Evolutionary conservation across 2,329 filamentous ascomycete species (phyloP).

Genomic region (Paramyrothecium roridum): DNA sequence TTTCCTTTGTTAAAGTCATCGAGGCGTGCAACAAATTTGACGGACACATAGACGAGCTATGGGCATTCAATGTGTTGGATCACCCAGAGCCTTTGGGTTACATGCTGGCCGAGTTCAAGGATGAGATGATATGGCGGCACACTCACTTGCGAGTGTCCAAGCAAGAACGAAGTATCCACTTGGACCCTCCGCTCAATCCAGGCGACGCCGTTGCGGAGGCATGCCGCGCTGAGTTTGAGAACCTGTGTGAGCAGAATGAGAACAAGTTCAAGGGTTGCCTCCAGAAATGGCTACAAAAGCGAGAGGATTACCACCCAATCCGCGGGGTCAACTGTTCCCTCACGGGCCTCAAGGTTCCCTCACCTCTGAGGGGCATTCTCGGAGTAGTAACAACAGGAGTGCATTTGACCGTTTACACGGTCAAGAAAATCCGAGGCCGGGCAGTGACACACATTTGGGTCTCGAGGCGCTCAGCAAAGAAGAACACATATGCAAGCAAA

Average conservation of each 20-base stretch:
- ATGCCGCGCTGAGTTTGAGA: background rate
- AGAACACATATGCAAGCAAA: constrained; percentile 27
- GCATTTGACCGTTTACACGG: constrained; percentile 32
- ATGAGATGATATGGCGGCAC: constrained; percentile 14
- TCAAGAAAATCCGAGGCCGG: constrained; percentile 14
- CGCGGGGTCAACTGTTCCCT: constrained; percentile 15
- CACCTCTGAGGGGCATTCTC: constrained; percentile 28
- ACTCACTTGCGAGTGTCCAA: constrained; percentile 13
- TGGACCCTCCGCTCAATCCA: background rate
- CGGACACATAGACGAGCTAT: constrained; percentile 11
- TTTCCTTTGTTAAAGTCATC: constrained; percentile 16
- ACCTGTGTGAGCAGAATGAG: background rate
- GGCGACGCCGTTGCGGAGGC: background rate
- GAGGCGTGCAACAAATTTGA: constrained; percentile 21
- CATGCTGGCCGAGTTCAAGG: constrained; percentile 16
- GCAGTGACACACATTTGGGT: constrained; percentile 27
- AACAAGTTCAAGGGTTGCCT: background rate
- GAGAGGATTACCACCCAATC: constrained; percentile 20
- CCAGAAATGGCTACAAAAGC: background rate
- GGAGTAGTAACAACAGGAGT: constrained; percentile 32
- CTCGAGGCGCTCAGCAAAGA: constrained; percentile 21
- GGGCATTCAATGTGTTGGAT: constrained; percentile 17
- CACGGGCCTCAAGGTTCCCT: constrained; percentile 22
- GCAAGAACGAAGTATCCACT: constrained; percentile 3
- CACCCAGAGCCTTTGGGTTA: constrained; percentile 17